Conservation (phyloP, 805 yeast species). For the Starmerella apicola region DNA sequence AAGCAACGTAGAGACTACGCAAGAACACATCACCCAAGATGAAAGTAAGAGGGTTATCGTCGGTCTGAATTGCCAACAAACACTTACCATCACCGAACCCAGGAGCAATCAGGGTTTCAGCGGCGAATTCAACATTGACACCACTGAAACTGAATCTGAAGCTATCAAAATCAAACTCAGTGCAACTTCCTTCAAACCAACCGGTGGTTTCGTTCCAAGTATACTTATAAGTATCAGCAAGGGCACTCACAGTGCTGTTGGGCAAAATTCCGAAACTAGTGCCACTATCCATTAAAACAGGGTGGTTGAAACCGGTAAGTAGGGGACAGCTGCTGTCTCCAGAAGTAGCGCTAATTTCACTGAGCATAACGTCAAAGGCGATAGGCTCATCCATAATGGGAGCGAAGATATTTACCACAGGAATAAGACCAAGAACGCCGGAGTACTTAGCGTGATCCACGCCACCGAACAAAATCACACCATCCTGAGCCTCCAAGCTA, state of each 20-base stretch:
- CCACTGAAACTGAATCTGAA: conserved; percentile 16
- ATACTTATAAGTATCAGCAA: conserved; percentile 29
- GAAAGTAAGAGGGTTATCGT: conserved; percentile 22
- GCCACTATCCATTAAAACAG: conserved; percentile 16
- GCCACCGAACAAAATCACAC: conserved; percentile 33
- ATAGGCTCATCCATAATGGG: conserved; percentile 4
- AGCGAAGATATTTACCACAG: conserved; percentile 19
- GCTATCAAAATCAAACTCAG: conserved; percentile 4
- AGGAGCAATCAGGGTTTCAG: background rate
- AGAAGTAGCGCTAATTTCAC: conserved; percentile 1
- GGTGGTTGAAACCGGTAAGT: background rate
- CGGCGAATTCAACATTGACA: background rate
- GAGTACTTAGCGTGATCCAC: conserved; percentile 32
- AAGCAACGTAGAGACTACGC: conserved; percentile 53
- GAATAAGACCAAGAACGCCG: conserved; percentile 29
- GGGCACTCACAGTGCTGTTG: conserved; percentile 1
- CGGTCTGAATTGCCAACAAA: conserved; percentile 20
- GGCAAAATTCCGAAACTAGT: conserved; percentile 9
- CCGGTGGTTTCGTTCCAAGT: conserved; percentile 26
- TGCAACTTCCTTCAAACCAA: conserved; percentile 24
- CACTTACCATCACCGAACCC: conserved; percentile 4
- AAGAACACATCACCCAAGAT: conserved; percentile 58
- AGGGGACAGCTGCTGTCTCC: background rate
- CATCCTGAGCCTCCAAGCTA: conserved; percentile 23
- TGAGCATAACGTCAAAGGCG: conserved; percentile 12